phyloP scores from a whole-genome alignment of 2,329 filamentous ascomycete species.

The Penicillium capsulatum region DNA sequence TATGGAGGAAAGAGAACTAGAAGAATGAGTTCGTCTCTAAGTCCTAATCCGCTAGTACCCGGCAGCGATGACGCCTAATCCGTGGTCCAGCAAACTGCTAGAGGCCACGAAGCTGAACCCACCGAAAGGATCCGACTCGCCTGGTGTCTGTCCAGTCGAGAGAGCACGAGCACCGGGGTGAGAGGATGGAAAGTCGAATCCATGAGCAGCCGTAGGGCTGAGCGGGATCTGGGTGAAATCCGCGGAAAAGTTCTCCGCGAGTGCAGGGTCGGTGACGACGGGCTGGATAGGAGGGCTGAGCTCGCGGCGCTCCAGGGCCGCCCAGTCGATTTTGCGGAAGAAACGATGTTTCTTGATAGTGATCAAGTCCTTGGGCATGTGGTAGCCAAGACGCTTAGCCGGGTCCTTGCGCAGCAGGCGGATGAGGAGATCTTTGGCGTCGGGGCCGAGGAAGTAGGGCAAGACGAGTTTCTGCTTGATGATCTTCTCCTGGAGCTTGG shows the following conservation, averaged over 20 bases:
- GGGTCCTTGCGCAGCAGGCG: constrained; percentile 90
- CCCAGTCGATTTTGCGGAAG: constrained; percentile 97
- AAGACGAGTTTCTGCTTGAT: constrained; percentile 83
- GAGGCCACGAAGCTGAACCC: constrained; percentile 49
- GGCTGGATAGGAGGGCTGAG: constrained; percentile 85
- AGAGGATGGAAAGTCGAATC: constrained; percentile 19
- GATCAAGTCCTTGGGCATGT: constrained; percentile 82
- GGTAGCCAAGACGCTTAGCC: constrained; percentile 77
- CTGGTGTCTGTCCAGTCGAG: constrained; percentile 14
- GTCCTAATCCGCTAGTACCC: constrained; percentile 15
- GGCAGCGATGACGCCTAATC: constrained; percentile 27
- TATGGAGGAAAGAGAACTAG: no score
- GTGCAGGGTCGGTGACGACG: constrained; percentile 88
- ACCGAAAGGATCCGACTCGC: constrained; percentile 43
- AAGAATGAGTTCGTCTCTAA: not conserved
- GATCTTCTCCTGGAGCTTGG: constrained; percentile 95
- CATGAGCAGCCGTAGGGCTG: constrained; percentile 59
- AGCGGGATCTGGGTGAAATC: constrained; percentile 86
- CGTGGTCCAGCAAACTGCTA: constrained; percentile 45
- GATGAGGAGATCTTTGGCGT: constrained; percentile 90
- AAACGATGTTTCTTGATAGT: constrained; percentile 90
- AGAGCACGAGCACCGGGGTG: constrained; percentile 14
- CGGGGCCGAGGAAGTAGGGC: constrained; percentile 84
- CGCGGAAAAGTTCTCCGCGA: constrained; percentile 92
- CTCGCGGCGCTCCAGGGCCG: constrained; percentile 74